These are phyloP conservation scores for Paecilomyces formosus DNA, from an alignment of 2,329 filamentous ascomycete species.

Conservation along the genomic window DNA sequence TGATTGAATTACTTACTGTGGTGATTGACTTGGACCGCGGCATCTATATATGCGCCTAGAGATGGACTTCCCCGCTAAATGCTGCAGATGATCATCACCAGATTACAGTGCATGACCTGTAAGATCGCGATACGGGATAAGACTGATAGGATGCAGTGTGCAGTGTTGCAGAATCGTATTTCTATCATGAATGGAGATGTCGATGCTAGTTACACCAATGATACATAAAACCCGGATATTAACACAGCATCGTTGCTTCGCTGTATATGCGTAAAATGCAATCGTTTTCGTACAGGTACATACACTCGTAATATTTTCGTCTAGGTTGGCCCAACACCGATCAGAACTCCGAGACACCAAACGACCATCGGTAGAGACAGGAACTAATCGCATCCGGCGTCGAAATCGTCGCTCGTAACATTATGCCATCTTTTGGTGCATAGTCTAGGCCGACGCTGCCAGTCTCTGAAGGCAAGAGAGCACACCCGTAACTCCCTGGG, in stretches of 20 bases:
- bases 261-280: background rate
- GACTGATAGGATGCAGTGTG: too few species aligned
- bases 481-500: slow-evolving; percentile 76
- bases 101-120: too few species aligned
- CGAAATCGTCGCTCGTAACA: background rate
- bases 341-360: background rate
- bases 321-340: background rate
- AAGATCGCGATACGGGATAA: too few species aligned
- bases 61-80: too few species aligned
- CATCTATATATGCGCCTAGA: too few species aligned
- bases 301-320: background rate
- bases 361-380: background rate
- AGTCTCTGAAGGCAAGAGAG: slow-evolving; percentile 48
- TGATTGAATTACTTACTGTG: too few species aligned
- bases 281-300: background rate
- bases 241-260: background rate
- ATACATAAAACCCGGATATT: background rate
- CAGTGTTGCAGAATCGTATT: too few species aligned
- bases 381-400: background rate
- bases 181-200: background rate
- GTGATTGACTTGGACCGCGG: too few species aligned
- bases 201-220: background rate
- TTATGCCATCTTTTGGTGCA: background rate
- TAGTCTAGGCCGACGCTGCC: slow-evolving; percentile 17
- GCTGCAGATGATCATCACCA: too few species aligned